These are phyloP conservation scores for Pythium aristosporum DNA, from an alignment of 352 stramenopile species.

Conservation along the genomic window DNA sequence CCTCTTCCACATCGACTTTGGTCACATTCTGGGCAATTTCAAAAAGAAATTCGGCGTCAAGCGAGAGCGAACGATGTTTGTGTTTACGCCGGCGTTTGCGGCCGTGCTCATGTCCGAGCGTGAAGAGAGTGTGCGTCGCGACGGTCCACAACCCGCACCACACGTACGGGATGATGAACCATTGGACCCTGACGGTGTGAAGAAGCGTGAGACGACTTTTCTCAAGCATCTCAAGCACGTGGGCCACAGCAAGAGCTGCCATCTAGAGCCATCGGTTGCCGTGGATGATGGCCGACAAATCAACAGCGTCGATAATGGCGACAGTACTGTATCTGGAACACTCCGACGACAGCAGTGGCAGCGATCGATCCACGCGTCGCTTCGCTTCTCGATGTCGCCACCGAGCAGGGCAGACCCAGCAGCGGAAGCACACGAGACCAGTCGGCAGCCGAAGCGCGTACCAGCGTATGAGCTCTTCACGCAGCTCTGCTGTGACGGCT, in stretches of 20 bases:
- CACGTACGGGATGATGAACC: not conserved
- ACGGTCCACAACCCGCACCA: not conserved
- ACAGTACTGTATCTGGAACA: not conserved
- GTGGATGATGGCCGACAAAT: not conserved
- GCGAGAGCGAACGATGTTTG: constrained; percentile 31
- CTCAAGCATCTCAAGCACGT: constrained; percentile 30
- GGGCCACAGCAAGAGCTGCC: constrained; percentile 29
- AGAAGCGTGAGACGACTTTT: constrained; percentile 24
- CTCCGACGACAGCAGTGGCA: constrained; percentile 22
- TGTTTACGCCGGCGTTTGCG: constrained; percentile 32
- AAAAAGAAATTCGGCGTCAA: constrained; percentile 36
- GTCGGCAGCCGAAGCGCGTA: not conserved
- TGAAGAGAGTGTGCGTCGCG: not conserved
- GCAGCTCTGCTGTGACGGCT: constrained; percentile 25
- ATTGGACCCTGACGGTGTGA: not conserved
- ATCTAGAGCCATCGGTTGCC: constrained; percentile 1
- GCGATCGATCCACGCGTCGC: constrained; percentile 25
- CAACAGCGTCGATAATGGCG: not conserved
- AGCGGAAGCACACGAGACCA: not conserved
- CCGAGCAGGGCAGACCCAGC: not conserved
- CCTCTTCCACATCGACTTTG: constrained; percentile 50
- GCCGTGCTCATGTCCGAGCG: constrained; percentile 29
- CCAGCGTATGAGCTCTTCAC: constrained; percentile 30
- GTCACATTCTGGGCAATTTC: constrained; percentile 42
- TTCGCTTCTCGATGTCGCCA: constrained; percentile 13